These are phyloP conservation scores for Mortierella hygrophila DNA, from an alignment of 192 early-diverging fungal species.

Conservation along the genomic window DNA sequence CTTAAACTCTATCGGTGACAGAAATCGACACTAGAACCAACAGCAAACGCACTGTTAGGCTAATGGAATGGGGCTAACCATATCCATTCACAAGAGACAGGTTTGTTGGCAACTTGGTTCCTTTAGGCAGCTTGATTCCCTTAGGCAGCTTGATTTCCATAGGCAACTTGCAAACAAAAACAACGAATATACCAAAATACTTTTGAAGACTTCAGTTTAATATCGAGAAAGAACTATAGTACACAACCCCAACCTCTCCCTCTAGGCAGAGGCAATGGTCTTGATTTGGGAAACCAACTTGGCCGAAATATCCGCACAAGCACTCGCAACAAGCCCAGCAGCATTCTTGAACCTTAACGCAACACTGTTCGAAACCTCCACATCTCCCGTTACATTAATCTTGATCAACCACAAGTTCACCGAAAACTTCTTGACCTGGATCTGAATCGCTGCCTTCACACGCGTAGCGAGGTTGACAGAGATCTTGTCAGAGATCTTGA, in stretches of 20 bases:
- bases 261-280: constrained; percentile 6
- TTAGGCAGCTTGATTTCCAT: not conserved
- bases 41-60: not conserved
- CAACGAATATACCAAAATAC: not conserved
- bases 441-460: not conserved
- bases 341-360: not conserved
- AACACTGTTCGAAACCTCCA: not conserved
- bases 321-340: not conserved
- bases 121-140: not conserved
- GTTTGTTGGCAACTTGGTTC: not conserved
- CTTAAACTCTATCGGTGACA: not conserved
- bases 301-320: not conserved
- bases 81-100: not conserved
- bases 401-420: constrained; percentile 12
- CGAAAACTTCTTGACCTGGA: constrained; percentile 11
- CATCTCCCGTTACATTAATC: constrained; percentile 1
- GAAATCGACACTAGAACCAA: not conserved
- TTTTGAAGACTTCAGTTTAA: not conserved
- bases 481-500: constrained; percentile 6
- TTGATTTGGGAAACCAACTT: not conserved
- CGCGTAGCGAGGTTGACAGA: not conserved
- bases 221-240: not conserved
- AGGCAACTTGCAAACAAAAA: not conserved
- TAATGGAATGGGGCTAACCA: not conserved
- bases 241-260: not conserved